phyloP scores from a whole-genome alignment of 805 yeast species.

The Saturnispora serradocipensis region DNA sequence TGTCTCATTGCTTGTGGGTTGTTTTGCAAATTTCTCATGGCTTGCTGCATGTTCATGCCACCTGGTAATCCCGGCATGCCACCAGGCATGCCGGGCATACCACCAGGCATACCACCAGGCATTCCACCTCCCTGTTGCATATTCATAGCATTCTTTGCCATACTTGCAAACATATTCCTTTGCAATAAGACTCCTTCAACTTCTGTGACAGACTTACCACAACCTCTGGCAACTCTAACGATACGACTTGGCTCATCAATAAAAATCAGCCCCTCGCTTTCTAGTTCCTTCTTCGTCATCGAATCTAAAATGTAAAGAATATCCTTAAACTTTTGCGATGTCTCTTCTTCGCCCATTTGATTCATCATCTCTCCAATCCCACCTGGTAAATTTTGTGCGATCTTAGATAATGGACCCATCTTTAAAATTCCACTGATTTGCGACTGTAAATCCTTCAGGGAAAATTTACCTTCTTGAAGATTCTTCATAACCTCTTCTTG shows the following conservation, averaged over 20 bases:
- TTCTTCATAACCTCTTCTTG: slow-evolving; percentile 88
- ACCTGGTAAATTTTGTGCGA: slow-evolving; percentile 92
- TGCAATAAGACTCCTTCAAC: slow-evolving; percentile 89
- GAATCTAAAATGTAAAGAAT: slow-evolving; percentile 93
- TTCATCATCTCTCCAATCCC: slow-evolving; percentile 77
- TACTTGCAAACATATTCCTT: slow-evolving; percentile 86
- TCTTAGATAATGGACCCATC: slow-evolving; percentile 93
- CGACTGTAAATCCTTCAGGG: slow-evolving; percentile 82
- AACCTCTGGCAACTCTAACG: slow-evolving; percentile 85
- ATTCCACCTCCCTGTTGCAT: slow-evolving; percentile 38
- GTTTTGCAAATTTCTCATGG: slow-evolving; percentile 7
- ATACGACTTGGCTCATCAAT: slow-evolving; percentile 76
- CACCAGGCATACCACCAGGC: slow-evolving; percentile 32
- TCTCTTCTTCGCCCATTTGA: slow-evolving; percentile 87
- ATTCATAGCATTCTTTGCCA: slow-evolving; percentile 72
- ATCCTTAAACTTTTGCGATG: slow-evolving; percentile 70
- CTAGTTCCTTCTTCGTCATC: slow-evolving; percentile 87
- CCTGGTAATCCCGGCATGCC: slow-evolving; percentile 8
- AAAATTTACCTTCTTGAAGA: slow-evolving; percentile 89
- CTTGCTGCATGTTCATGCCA: slow-evolving; percentile 9
- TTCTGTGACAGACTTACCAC: slow-evolving; percentile 87
- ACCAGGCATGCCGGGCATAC: not conserved
- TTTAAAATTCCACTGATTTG: slow-evolving; percentile 93
- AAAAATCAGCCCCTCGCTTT: slow-evolving; percentile 78
- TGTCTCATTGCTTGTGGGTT: slow-evolving; percentile 8